Conservation (phyloP, 2,329 filamentous ascomycete genomes). For the Arachnopeziza araneosa region DNA sequence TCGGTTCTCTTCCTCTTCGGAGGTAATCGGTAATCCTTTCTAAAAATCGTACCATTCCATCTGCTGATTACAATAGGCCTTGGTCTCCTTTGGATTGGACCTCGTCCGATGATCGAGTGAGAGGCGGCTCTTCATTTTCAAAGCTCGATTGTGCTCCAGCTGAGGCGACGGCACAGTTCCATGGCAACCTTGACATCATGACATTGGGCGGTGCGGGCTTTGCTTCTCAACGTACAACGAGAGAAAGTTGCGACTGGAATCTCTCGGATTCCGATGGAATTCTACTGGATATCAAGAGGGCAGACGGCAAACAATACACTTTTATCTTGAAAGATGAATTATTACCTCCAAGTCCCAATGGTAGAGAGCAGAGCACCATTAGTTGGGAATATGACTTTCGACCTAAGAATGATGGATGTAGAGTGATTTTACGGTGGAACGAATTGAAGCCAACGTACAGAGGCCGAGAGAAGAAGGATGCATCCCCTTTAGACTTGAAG, state of each 20-base stretch:
- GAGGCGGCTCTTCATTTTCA: constrained; percentile 62
- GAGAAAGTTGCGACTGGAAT: constrained; percentile 54
- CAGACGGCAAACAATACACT: constrained; percentile 65
- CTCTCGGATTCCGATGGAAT: constrained; percentile 59
- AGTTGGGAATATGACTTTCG: constrained; percentile 71
- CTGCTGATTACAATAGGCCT: constrained; percentile 35
- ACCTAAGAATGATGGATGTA: constrained; percentile 28
- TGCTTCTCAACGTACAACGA: constrained; percentile 66
- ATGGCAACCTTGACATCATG: constrained; percentile 65
- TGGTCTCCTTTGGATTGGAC: constrained; percentile 61
- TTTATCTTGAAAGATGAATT: constrained; percentile 69
- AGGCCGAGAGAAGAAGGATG: constrained; percentile 58
- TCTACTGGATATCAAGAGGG: constrained; percentile 43
- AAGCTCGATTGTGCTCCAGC: constrained; percentile 35
- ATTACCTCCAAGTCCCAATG: constrained; percentile 51
- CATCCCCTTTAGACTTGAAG: constrained; percentile 50
- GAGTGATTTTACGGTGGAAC: constrained; percentile 56
- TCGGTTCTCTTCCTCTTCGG: constrained; percentile 16
- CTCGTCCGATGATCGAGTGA: constrained; percentile 69
- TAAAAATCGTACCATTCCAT: not conserved
- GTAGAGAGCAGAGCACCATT: constrained; percentile 64
- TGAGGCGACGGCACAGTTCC: constrained; percentile 45
- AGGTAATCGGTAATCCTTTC: constrained; percentile 21
- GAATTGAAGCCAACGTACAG: constrained; percentile 68
- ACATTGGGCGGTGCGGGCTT: constrained; percentile 78